Base-by-base conservation (phyloP, 208 protist genomes). In the Strigomonas culicis region DNA sequence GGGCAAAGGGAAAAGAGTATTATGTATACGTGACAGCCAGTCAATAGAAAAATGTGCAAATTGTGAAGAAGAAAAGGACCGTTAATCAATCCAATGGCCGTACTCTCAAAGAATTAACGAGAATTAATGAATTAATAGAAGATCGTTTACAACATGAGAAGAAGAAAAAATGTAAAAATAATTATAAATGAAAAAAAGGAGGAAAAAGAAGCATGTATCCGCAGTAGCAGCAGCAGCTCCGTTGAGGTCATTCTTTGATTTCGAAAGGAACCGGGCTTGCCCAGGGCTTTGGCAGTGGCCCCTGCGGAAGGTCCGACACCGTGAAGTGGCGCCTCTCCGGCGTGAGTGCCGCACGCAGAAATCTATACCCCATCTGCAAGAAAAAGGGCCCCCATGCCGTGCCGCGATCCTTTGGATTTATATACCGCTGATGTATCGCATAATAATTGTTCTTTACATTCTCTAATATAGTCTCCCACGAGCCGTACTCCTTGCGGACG, bases 401-500 rank as follows among this genome's bases (percentile, higher is more conserved):
- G n/a, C n/a, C n/a, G n/a, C n/a, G n/a, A n/a, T n/a, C n/a, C n/a
- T n/a, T n/a, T n/a, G n/a, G n/a, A n/a, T n/a, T n/a, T n/a, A n/a
- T n/a, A n/a, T n/a, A n/a, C n/a, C n/a, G n/a, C n/a, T n/a, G n/a
- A n/a, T n/a, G n/a, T n/a, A n/a, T n/a, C n/a, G n/a, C n/a, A n/a
- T n/a, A n/a, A n/a, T n/a, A 47, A 47, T 47, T 47, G 13, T 47
- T 13, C 44, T 32, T 25, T 24, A 87, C 70, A 25, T 81, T 50
- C 15, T 80, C 74, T 11, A 87, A 28, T 13, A 87, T 60, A 0
- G 36, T 21, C 13, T 70, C 46, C 80, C 77, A 87, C 39, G 74
- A 77, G 13, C 68, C 74, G 53, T 61, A 70, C 15, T 59, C 59
- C 21, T 64, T 67, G 1, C 47, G 57, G 1, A 80, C 68, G 53